These are phyloP conservation scores for Babesia ovata DNA, from an alignment of 169 alveolate species.

Conservation along the genomic window DNA sequence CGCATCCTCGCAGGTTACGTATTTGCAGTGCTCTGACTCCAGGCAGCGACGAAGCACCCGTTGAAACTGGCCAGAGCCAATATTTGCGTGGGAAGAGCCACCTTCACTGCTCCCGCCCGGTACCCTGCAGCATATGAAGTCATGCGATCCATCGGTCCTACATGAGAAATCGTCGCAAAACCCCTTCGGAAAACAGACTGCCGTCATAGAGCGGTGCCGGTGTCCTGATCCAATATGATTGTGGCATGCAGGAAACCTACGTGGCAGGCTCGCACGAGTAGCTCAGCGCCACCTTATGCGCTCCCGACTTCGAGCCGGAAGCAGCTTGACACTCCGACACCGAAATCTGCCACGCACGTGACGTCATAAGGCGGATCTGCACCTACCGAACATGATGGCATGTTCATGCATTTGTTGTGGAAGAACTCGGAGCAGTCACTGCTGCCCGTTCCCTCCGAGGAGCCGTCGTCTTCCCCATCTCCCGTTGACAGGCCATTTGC, in stretches of 20 bases:
- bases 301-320: no score
- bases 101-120: not conserved
- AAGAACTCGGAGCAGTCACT: conserved; percentile 46
- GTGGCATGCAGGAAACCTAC: not conserved
- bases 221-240: not conserved
- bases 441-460: not conserved
- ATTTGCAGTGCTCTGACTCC: conserved; percentile 24
- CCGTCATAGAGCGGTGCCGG: conserved; percentile 55
- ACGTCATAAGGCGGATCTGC: not conserved
- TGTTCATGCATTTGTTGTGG: conserved; percentile 42
- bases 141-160: not conserved
- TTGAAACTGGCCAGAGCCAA: not conserved
- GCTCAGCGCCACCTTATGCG: conserved; percentile 4
- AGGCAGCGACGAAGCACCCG: conserved; percentile 28
- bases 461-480: not conserved
- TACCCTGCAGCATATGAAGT: conserved; percentile 26
- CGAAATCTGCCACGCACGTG: no score
- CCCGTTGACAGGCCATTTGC: no score
- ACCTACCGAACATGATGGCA: conserved; percentile 39
- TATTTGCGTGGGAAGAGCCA: not conserved
- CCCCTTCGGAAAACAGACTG: conserved; percentile 37
- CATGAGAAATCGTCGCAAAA: conserved; percentile 37
- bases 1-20: conserved; percentile 40
- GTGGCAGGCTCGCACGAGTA: conserved; percentile 59
- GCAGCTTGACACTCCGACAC: no score